Evolutionary conservation across 2,329 filamentous ascomycete species (phyloP).

Genomic region (Fusarium burgessii): DNA sequence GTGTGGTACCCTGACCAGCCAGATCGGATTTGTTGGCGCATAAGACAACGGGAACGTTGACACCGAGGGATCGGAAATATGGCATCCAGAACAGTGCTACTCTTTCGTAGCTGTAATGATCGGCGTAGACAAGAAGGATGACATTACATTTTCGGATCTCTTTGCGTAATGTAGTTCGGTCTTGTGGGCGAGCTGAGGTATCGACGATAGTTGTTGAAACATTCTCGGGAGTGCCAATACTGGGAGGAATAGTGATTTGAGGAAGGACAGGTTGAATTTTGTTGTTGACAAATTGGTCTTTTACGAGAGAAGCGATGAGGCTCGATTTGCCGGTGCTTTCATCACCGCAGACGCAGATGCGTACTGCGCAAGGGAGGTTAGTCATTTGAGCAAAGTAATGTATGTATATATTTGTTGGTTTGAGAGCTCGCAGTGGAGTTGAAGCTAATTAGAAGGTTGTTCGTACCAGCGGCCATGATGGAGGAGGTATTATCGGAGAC

Average conservation of each 20-base stretch:
- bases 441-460: slow-evolving; percentile 6
- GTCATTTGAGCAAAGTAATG: slow-evolving; percentile 8
- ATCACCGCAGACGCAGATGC: slow-evolving; percentile 96
- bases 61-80: slow-evolving; percentile 96
- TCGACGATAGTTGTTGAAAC: slow-evolving; percentile 98
- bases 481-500: slow-evolving; percentile 30
- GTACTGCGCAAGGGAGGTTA: slow-evolving; percentile 64
- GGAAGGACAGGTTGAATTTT: slow-evolving; percentile 96
- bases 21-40: slow-evolving; percentile 99
- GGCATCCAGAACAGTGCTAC: slow-evolving; percentile 99
- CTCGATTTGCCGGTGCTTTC: slow-evolving; percentile 95
- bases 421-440: neutral
- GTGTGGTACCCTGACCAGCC: slow-evolving; percentile 76
- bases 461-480: slow-evolving; percentile 47
- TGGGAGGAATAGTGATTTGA: slow-evolving; percentile 93
- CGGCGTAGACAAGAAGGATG: slow-evolving; percentile 95
- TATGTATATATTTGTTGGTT: slow-evolving; percentile 1
- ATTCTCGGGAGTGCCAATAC: slow-evolving; percentile 93
- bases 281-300: slow-evolving; percentile 94
- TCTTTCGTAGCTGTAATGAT: slow-evolving; percentile 98
- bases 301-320: slow-evolving; percentile 94
- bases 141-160: slow-evolving; percentile 98
- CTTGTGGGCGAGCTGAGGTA: slow-evolving; percentile 93
- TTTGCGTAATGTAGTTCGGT: slow-evolving; percentile 88
- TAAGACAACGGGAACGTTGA: slow-evolving; percentile 96